phyloP scores from a whole-genome alignment of 2,329 filamentous ascomycete genomes.

The Xylariaceae sp. region DNA sequence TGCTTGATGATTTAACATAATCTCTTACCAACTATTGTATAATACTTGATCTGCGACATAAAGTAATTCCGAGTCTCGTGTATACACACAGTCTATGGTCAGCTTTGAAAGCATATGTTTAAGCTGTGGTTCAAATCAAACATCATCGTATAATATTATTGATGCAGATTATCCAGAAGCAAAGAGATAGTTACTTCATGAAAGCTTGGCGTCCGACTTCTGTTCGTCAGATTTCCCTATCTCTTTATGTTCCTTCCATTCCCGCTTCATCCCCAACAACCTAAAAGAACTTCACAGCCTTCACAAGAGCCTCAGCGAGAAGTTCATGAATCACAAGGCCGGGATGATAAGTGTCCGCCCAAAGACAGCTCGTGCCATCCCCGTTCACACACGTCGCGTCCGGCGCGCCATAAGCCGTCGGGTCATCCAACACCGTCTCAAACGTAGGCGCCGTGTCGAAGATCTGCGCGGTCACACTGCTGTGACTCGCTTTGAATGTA shows the following conservation, averaged over 20 bases:
- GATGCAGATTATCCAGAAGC: no score
- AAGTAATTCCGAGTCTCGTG: no score
- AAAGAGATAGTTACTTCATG: no score
- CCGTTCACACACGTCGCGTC: constrained; percentile 28
- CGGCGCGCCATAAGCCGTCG: constrained; percentile 30
- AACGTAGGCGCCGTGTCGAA: constrained; percentile 30
- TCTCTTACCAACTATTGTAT: no score
- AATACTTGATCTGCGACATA: no score
- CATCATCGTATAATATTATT: no score
- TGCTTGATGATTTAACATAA: no score
- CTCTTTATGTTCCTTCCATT: neutral
- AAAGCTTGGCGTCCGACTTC: no score
- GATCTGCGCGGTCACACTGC: constrained; percentile 22
- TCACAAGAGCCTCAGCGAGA: constrained; percentile 24
- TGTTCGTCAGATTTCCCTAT: neutral
- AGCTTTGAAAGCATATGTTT: no score
- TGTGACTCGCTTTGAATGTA: constrained; percentile 21
- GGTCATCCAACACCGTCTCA: constrained; percentile 23
- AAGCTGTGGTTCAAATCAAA: no score
- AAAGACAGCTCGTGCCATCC: constrained; percentile 30
- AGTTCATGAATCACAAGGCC: constrained; percentile 28
- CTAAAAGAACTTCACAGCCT: constrained; percentile 29
- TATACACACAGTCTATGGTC: no score
- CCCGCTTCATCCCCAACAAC: neutral
- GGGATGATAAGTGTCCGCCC: constrained; percentile 30